Evolutionary conservation across 2,329 filamentous ascomycete species (phyloP), one percentile per base, ranked within the genome.

Genomic region (Neophaeococcomyces aloes): DNA sequence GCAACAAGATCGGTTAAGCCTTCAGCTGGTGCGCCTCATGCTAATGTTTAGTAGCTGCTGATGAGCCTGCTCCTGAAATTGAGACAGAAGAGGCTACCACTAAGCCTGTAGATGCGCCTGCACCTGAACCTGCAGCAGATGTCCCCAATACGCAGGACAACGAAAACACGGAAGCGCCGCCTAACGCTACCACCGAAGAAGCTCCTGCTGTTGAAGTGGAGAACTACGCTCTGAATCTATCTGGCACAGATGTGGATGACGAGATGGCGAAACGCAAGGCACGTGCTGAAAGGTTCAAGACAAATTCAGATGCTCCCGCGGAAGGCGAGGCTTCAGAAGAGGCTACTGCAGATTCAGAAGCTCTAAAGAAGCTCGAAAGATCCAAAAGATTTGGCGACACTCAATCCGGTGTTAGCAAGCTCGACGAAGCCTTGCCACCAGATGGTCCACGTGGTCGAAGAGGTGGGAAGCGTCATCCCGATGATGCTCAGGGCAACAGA

Each of bases 211-310:
- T 56, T 45, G 62, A 50, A 29, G 33, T 42, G 4, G 46, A 65
- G 51, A 44, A 64, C 44, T 71, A 63, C 53, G 61, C 61, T 7
- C 59, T 62, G 17, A 62, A 65, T 18, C 60, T 70, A 14, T 61
- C 66, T 7, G 53, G 61, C 13, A 66, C 67, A 5, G 62, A 67
- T 42, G 42, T 69, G 18, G 67, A 71, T 48, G 60, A 60, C 31
- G 68, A 71, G 44, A 48, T 70, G 51, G 63, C 59, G 44, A 70
- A 69, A 58, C 66, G 68, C 48, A 68, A 68, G 54, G 63, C 64
- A 29, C 66, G 68, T 40, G 68, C 68, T 10, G 67, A 65, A 48
- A 67, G 69, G 46, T 71, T 71, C 49, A 38, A 49, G 2, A 49
- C 48, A 19, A 47, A 38, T 17, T 42, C 46, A 21, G 62, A 66